Evolutionary conservation across 106 monocot species (phyloP).

Genomic region (Apostasia ramifera): DNA sequence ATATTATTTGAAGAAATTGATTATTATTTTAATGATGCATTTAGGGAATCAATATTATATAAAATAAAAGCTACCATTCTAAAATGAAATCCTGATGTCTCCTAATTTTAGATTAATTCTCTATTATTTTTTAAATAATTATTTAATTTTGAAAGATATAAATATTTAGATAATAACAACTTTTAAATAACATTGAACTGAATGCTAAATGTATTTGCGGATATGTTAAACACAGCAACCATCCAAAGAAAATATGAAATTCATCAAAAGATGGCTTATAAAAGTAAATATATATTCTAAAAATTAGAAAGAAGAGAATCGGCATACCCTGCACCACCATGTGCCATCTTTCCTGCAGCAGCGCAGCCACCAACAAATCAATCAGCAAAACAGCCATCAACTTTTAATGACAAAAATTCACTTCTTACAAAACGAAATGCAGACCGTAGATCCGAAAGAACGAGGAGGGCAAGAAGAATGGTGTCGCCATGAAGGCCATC

Average conservation of each 20-base stretch:
- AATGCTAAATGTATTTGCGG: no score
- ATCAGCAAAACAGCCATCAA: neutral
- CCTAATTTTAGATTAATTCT: no score
- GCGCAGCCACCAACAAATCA: neutral
- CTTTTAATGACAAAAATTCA: neutral
- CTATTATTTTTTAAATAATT: no score
- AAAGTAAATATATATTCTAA: neutral
- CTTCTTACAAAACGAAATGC: constrained; percentile 3
- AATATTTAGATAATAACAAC: no score
- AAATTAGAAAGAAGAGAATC: neutral
- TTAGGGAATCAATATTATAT: no score
- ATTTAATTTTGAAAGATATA: no score
- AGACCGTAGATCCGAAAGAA: constrained; percentile 75
- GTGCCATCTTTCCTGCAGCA: constrained; percentile 67
- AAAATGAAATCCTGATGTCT: no score
- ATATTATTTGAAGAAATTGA: no score
- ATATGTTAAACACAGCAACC: neutral
- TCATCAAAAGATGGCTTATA: neutral
- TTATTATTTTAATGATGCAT: no score
- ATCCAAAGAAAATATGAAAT: neutral
- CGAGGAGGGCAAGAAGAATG: constrained; percentile 67
- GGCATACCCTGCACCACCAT: constrained; percentile 78
- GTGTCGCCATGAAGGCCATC: constrained; percentile 43
- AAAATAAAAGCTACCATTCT: no score
- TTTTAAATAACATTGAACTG: no score